A percentile compares a stretch with the other conserved stretches of the same genome.
phyloP scores from a whole-genome alignment of 2,329 filamentous ascomycete genomes.

The Nemania diffusa region DNA sequence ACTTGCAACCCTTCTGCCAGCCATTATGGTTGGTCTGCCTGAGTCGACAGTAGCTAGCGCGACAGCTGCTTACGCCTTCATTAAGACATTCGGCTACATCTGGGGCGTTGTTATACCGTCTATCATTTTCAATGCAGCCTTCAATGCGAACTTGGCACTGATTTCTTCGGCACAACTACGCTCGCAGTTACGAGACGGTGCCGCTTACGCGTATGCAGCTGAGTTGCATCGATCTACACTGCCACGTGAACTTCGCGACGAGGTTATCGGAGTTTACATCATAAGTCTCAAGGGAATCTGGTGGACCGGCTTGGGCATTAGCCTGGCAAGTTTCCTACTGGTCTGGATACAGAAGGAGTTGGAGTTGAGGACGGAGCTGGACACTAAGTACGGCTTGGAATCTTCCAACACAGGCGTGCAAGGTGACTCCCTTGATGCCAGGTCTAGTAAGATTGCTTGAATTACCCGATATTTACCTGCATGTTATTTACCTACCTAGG shows the following conservation, averaged over 20 bases:
- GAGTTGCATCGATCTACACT: background rate
- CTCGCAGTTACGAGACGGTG: conserved; percentile 32
- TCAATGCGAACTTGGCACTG: conserved; percentile 34
- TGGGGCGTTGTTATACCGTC: conserved; percentile 48
- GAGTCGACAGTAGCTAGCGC: conserved; percentile 45
- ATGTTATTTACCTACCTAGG: too few species aligned
- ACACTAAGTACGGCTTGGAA: conserved; percentile 33
- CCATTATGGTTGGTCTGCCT: conserved; percentile 46
- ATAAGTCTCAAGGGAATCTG: conserved; percentile 22
- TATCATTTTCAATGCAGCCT: conserved; percentile 48
- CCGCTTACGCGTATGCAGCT: conserved; percentile 41
- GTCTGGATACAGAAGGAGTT: conserved; percentile 14
- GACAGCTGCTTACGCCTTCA: conserved; percentile 46
- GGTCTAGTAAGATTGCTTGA: too few species aligned
- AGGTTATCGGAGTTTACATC: conserved; percentile 22
- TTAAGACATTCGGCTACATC: conserved; percentile 47
- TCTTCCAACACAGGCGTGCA: too few species aligned
- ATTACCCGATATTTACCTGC: too few species aligned
- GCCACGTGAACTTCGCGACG: background rate
- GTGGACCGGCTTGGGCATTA: conserved; percentile 26
- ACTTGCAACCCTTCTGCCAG: conserved; percentile 41
- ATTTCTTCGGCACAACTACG: conserved; percentile 34
- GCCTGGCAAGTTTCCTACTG: conserved; percentile 1
- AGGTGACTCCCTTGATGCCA: too few species aligned
- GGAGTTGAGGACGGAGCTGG: conserved; percentile 18